Percentiles rank a stretch among this genome's conserved stretches.
Conservation (phyloP, 129 eudicot species). For the Pittosporum tobira region DNA sequence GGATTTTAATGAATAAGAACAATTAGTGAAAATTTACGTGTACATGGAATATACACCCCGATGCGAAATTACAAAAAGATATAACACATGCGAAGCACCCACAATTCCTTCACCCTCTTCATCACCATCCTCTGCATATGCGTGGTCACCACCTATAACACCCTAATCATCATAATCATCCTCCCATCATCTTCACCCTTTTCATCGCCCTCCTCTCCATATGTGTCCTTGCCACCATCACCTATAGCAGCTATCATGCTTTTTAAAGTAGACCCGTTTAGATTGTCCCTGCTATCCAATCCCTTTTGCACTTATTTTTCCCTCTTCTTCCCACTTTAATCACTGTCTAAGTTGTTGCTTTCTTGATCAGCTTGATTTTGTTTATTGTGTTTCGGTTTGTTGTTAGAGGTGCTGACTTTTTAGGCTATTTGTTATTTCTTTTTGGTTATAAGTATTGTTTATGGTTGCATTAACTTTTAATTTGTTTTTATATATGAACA, state of each 20-base stretch:
- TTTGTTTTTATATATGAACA: too few species aligned
- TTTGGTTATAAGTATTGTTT: conserved; percentile 4
- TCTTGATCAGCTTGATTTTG: conserved; percentile 7
- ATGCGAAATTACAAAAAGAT: too few species aligned
- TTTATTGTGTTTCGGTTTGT: not conserved
- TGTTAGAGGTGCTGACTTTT: conserved; percentile 1
- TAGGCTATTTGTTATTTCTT: conserved; percentile 24
- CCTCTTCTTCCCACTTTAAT: conserved; percentile 45
- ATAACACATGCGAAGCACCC: too few species aligned
- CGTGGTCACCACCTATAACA: not conserved
- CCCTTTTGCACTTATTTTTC: conserved; percentile 31
- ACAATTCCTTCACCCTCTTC: conserved; percentile 7
- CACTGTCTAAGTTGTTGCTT: conserved; percentile 19
- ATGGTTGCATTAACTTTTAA: not conserved
- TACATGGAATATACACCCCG: too few species aligned
- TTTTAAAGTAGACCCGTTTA: conserved; percentile 64
- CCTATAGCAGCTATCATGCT: conserved; percentile 57
- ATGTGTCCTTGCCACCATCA: conserved; percentile 43
- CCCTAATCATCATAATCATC: too few species aligned
- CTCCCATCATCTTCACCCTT: conserved; percentile 25
- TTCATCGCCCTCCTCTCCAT: conserved; percentile 28
- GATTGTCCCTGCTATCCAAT: conserved; percentile 41
- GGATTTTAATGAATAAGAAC: too few species aligned
- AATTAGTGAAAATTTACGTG: too few species aligned
- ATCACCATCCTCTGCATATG: conserved; percentile 13